phyloP scores from a whole-genome alignment of 441 rosid species.

The Erodium chrysanthum region DNA sequence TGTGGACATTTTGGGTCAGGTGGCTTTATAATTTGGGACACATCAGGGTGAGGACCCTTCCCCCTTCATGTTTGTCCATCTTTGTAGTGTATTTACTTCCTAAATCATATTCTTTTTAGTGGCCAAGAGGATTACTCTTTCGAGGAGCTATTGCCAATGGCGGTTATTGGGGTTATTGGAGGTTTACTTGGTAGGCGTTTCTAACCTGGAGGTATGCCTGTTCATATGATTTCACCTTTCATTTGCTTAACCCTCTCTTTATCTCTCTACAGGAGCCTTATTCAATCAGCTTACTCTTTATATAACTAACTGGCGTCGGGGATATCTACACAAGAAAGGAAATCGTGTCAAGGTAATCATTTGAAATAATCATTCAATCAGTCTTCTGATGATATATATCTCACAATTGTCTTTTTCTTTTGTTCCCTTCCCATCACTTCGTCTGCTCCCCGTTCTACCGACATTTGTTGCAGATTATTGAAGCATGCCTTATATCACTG shows the following conservation, averaged over 20 bases:
- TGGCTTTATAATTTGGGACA: constrained; percentile 96
- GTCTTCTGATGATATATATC: constrained; percentile 15
- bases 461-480: constrained; percentile 54
- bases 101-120: constrained; percentile 32
- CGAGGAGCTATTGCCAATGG: constrained; percentile 88
- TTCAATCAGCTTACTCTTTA: constrained; percentile 87
- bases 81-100: constrained; percentile 18
- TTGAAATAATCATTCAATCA: not conserved
- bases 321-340: constrained; percentile 80
- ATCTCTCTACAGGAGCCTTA: constrained; percentile 51
- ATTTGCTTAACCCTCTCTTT: constrained; percentile 9
- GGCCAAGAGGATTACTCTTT: constrained; percentile 96
- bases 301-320: constrained; percentile 77
- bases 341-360: constrained; percentile 62
- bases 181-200: constrained; percentile 66
- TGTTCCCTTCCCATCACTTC: not conserved
- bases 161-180: constrained; percentile 83
- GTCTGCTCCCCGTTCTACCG: not conserved
- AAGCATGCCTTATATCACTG: constrained; percentile 87
- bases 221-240: constrained; percentile 3
- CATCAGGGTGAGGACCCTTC: constrained; percentile 60
- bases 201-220: constrained; percentile 7
- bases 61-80: constrained; percentile 1
- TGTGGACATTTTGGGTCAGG: constrained; percentile 98
- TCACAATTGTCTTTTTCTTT: constrained; percentile 11